Conservation (phyloP, 2,329 filamentous ascomycete genomes). For the Monosporascus sp. region DNA sequence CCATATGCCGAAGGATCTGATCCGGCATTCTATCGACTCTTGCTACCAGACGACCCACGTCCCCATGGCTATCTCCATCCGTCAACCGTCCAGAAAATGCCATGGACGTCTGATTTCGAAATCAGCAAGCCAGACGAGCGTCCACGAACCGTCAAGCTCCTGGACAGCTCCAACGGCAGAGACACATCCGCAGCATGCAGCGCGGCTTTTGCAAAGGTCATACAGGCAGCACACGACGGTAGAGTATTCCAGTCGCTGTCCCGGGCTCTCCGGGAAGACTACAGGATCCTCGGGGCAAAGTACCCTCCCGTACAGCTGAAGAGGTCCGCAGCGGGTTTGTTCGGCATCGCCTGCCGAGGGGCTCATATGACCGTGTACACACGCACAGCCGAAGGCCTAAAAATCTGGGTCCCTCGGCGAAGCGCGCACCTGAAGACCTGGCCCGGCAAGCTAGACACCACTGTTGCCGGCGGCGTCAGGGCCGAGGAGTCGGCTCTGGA, state of each 20-base stretch:
- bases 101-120: conserved; percentile 32
- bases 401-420: conserved; percentile 65
- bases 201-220: conserved; percentile 19
- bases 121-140: conserved; percentile 21
- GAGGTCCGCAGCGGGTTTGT: conserved; percentile 49
- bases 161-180: conserved; percentile 16
- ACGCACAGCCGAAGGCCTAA: conserved; percentile 32
- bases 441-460: conserved; percentile 66
- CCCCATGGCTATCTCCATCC: conserved; percentile 45
- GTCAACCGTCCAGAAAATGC: conserved; percentile 37
- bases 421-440: conserved; percentile 62
- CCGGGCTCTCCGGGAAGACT: conserved; percentile 23
- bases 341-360: conserved; percentile 58
- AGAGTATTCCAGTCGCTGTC: conserved; percentile 17
- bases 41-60: conserved; percentile 37
- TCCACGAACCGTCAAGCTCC: conserved; percentile 22
- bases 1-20: conserved; percentile 6
- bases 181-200: conserved; percentile 19
- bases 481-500: conserved; percentile 59
- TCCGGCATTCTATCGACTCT: conserved; percentile 36
- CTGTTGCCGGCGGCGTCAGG: conserved; percentile 66
- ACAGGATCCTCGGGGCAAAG: conserved; percentile 20
- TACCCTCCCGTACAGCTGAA: conserved; percentile 36
- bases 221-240: conserved; percentile 17
- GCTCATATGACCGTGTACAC: conserved; percentile 59